phyloP scores from a whole-genome alignment of 192 early-diverging fungal genomes.

The Entophlyctis luteolus region DNA sequence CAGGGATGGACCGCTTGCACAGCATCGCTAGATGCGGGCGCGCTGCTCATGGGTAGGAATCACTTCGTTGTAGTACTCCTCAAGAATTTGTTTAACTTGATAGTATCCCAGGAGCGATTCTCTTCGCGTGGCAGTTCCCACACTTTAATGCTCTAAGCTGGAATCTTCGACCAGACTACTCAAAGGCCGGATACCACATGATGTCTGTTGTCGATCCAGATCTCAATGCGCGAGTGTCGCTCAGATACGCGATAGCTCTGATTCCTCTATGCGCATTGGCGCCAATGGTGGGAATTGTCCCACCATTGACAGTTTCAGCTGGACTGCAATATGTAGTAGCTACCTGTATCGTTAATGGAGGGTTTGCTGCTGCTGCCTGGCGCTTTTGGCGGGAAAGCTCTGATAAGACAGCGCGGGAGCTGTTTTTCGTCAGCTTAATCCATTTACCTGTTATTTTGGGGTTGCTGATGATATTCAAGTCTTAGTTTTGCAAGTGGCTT shows the following conservation, averaged over 20 bases:
- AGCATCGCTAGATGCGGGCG: constrained; percentile 65
- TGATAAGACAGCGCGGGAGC: constrained; percentile 75
- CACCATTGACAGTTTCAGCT: too few relatives aligned
- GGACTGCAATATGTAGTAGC: constrained; percentile 71
- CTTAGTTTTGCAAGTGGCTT: neutral
- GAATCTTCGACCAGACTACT: constrained; percentile 90
- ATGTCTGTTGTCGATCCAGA: constrained; percentile 81
- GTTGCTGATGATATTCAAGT: constrained; percentile 87
- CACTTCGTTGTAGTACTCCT: neutral
- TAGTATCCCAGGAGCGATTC: constrained; percentile 33
- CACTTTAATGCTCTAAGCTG: constrained; percentile 94
- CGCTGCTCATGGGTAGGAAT: constrained; percentile 66
- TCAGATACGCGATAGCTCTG: constrained; percentile 74
- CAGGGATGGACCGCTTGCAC: constrained; percentile 87
- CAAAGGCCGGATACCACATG: constrained; percentile 96
- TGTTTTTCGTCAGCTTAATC: constrained; percentile 88
- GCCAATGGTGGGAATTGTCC: constrained; percentile 68
- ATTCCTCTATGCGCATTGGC: constrained; percentile 63
- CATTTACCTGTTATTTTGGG: constrained; percentile 83
- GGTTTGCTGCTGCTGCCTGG: constrained; percentile 65
- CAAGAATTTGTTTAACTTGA: neutral
- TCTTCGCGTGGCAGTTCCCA: constrained; percentile 99
- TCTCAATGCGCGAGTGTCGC: constrained; percentile 81
- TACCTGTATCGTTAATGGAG: constrained; percentile 73
- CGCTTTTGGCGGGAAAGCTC: constrained; percentile 75